These are phyloP conservation scores for Diutina scorzettiae DNA, from an alignment of 1,139 yeast species.

Conservation along the genomic window DNA sequence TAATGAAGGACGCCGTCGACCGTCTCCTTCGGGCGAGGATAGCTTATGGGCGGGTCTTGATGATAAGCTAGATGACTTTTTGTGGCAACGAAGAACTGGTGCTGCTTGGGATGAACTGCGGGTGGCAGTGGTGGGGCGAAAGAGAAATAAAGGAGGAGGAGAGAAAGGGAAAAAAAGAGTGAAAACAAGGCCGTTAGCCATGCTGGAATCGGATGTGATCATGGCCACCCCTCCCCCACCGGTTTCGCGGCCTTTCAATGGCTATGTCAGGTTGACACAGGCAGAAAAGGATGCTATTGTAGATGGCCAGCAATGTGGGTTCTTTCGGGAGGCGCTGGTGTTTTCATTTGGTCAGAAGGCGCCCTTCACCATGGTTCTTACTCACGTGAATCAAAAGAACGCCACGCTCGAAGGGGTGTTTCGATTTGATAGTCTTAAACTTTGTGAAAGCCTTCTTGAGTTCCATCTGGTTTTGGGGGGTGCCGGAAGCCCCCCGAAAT, in stretches of 20 bases:
- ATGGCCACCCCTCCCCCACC: neutral
- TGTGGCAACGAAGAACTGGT: neutral
- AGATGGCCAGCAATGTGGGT: neutral
- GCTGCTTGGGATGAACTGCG: neutral
- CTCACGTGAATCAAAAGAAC: neutral
- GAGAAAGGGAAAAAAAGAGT: neutral
- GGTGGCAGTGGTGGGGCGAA: neutral
- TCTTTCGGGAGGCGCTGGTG: neutral
- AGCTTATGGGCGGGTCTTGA: neutral
- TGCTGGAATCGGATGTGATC: neutral
- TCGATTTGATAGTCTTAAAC: neutral
- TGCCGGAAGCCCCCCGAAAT: neutral
- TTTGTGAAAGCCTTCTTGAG: neutral
- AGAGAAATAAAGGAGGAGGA: neutral
- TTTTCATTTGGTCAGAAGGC: neutral
- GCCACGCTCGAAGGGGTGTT: neutral
- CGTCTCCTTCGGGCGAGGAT: neutral
- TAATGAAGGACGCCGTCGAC: neutral
- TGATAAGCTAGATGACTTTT: conserved; percentile 1
- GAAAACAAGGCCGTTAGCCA: neutral
- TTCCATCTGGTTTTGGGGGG: conserved; percentile 1
- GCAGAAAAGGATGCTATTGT: conserved; percentile 5
- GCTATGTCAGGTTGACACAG: no score
- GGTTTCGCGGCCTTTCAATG: neutral
- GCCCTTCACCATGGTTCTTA: neutral